A percentile compares a stretch with the other conserved stretches of the same genome.
phyloP scores from a whole-genome alignment of 2,329 filamentous ascomycete genomes.

The Botrytis hyacinthi region DNA sequence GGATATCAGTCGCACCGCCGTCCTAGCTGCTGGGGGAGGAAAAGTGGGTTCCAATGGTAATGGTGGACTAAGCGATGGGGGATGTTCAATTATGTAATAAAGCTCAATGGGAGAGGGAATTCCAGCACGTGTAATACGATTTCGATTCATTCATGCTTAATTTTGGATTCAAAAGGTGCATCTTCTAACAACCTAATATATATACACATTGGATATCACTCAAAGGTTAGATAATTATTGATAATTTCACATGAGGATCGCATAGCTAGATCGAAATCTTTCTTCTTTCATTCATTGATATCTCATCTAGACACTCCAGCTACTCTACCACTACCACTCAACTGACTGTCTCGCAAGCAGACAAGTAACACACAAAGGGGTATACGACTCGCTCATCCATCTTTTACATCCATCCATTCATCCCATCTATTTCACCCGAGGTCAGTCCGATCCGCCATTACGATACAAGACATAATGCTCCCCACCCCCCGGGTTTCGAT shows the following conservation, averaged over 20 bases:
- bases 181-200: too few species aligned
- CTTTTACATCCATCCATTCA: constrained; percentile 1
- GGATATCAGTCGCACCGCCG: constrained; percentile 18
- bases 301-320: constrained; percentile 2
- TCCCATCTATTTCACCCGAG: not conserved
- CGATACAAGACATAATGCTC: not conserved
- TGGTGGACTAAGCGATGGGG: constrained; percentile 16
- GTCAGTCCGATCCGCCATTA: not conserved
- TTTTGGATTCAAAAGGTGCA: not conserved
- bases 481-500: not conserved
- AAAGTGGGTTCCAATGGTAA: not conserved
- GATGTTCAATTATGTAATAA: constrained; percentile 19
- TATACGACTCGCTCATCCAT: constrained; percentile 3
- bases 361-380: constrained; percentile 12
- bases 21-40: constrained; percentile 17
- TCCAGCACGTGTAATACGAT: not conserved
- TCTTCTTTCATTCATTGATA: not conserved
- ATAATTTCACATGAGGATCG: not conserved
- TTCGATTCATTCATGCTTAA: not conserved
- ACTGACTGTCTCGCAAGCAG: not conserved
- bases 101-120: not conserved
- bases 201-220: not conserved
- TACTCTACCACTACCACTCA: not conserved
- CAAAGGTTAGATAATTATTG: not conserved
- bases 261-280: not conserved